phyloP scores from a whole-genome alignment of 805 yeast genomes.

The Ogataea nonfermentans region DNA sequence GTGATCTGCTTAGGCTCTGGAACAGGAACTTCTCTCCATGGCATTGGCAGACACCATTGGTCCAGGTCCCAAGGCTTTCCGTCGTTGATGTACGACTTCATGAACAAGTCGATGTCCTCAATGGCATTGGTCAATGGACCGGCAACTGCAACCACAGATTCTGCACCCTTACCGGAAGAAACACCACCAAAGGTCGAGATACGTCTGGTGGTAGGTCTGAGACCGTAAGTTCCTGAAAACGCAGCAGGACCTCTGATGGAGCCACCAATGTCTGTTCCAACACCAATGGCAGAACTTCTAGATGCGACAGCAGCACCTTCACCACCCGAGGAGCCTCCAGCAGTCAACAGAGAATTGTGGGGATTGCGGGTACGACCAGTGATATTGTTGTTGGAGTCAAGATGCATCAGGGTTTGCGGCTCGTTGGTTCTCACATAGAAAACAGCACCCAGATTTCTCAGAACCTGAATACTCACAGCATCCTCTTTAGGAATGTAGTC shows the following conservation, averaged over 20 bases:
- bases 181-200: slow-evolving; percentile 47
- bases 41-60: slow-evolving; percentile 45
- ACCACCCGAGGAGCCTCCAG: slow-evolving; percentile 77
- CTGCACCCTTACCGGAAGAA: slow-evolving; percentile 60
- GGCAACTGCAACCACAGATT: slow-evolving; percentile 59
- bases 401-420: slow-evolving; percentile 70
- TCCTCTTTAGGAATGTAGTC: slow-evolving; percentile 47
- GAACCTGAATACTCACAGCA: slow-evolving; percentile 45
- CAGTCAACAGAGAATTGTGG: slow-evolving; percentile 51
- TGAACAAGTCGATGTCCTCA: slow-evolving; percentile 67
- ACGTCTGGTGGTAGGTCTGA: slow-evolving; percentile 61
- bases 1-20: slow-evolving; percentile 46
- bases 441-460: slow-evolving; percentile 56
- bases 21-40: slow-evolving; percentile 48
- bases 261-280: slow-evolving; percentile 74
- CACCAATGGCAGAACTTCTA: slow-evolving; percentile 60
- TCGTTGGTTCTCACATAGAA: slow-evolving; percentile 64
- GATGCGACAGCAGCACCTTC: slow-evolving; percentile 64
- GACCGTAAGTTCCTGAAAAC: slow-evolving; percentile 58
- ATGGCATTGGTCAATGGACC: slow-evolving; percentile 68
- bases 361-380: slow-evolving; percentile 61
- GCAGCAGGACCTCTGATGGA: slow-evolving; percentile 70
- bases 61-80: slow-evolving; percentile 64
- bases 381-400: slow-evolving; percentile 60
- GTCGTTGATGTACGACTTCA: slow-evolving; percentile 57